These are phyloP conservation scores for Lunularia cruciata DNA, from an alignment of 225 moss, liverwort and hornwort genomes.

Conservation along the genomic window DNA sequence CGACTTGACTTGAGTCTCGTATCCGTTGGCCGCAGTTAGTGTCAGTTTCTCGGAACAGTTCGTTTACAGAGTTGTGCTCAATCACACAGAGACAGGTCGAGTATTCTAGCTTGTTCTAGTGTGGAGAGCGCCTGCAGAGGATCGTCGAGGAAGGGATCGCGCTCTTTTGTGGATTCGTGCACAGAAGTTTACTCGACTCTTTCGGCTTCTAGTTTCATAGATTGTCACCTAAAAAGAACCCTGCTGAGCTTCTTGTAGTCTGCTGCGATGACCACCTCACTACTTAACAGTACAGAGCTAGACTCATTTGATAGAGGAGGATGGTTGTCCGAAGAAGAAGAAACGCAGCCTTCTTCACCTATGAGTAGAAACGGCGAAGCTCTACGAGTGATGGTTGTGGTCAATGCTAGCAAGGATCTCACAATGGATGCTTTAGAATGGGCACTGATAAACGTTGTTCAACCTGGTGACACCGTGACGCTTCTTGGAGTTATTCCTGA, in stretches of 20 bases:
- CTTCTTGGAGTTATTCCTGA: conserved; percentile 50
- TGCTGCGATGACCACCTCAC: conserved; percentile 46
- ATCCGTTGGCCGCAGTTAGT: background rate
- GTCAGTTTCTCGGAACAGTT: background rate
- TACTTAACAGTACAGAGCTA: conserved; percentile 40
- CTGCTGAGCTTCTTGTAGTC: background rate
- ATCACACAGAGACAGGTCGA: background rate
- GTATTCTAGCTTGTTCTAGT: too few species aligned
- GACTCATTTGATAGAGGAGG: conserved; percentile 37
- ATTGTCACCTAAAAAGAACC: too few species aligned
- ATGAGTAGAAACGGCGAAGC: conserved; percentile 61
- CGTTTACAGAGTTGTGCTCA: background rate
- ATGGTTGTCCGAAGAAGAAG: conserved; percentile 46
- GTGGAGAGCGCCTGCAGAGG: background rate
- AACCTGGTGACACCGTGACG: conserved; percentile 50
- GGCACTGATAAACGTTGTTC: conserved; percentile 50
- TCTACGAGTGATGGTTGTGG: conserved; percentile 51
- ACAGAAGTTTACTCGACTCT: background rate
- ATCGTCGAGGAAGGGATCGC: background rate
- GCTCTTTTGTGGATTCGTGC: background rate
- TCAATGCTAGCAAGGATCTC: conserved; percentile 48
- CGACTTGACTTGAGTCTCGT: background rate
- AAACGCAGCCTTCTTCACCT: conserved; percentile 44
- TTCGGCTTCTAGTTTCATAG: background rate
- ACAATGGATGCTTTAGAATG: conserved; percentile 49